Evolutionary conservation across 495 filamentous ascomycete species (phyloP), one percentile per base, ranked within the genome.

Genomic region (Xylaria telfairii): DNA sequence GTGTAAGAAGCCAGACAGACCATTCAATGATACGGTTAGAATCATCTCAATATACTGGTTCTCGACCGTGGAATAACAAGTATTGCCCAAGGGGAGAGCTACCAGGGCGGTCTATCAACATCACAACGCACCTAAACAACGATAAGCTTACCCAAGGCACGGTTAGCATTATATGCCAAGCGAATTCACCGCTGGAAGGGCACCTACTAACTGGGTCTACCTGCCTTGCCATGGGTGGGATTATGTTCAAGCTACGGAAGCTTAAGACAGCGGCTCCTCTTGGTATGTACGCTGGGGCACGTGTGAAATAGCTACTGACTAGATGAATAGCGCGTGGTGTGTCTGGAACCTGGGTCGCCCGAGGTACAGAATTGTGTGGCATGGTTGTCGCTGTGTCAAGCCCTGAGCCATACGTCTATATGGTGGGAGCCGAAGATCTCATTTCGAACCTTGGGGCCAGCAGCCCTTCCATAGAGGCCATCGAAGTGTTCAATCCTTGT

Each of bases 341-440:
- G 8, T 41, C 9, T 41, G 34, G 34, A 15, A 57, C 19, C 6
- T 41, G n/a, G 54, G 10, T 59, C 30, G 56, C 32, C 10, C 37
- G 61, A 64, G 61, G 39, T 44, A 24, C 39, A 6, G 39, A 44
- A 21, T 21, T 64, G 10, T 64, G 39, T 28, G 39, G 37, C 24
- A 64, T 64, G 61, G 61, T 46, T 4, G 15, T 63, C 42, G 41
- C 62, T 34, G 30, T 49, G 24, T 65, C 41, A 51, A 49, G n/a
- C 26, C 42, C 42, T 3, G 62, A 65, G 15, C 42, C 41, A 46
- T 30, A n/a, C 42, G 39, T 49, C 26, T 49, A 32, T n/a, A 65
- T 65, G 62, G 34, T 65, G 41, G 37, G 41, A 47, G 41, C 46
- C 15, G 39, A 64, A 28, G 39, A 64, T 42, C 41, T 30, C 19